Percentiles rank a stretch among this genome's conserved stretches.
phyloP scores from a whole-genome alignment of 306 rosid genomes.

The Dalbergia cultrata region DNA sequence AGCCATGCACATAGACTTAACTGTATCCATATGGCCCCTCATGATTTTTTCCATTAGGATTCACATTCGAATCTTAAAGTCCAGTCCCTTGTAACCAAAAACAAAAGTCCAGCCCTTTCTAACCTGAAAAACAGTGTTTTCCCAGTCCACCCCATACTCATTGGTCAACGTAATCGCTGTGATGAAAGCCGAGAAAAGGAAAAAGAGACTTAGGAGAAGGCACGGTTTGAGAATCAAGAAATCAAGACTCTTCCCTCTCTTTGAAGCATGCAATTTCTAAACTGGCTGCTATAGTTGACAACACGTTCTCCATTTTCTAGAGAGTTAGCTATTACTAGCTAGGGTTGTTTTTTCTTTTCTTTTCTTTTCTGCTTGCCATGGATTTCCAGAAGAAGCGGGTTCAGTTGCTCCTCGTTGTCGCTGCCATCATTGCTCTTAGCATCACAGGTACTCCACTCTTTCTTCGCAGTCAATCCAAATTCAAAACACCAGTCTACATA shows the following conservation, averaged over 20 bases:
- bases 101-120: too few relatives aligned
- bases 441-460: conserved; percentile 59
- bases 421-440: conserved; percentile 69
- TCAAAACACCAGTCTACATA: background rate
- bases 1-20: too few relatives aligned
- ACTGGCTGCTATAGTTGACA: background rate
- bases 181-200: background rate
- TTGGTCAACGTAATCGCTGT: conserved; percentile 38
- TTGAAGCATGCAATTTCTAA: conserved; percentile 19
- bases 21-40: too few relatives aligned
- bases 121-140: too few relatives aligned
- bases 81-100: too few relatives aligned
- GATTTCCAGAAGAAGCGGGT: conserved; percentile 64
- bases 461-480: background rate
- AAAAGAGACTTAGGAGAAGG: conserved; percentile 8
- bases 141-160: conserved; percentile 18
- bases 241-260: conserved; percentile 33
- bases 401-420: conserved; percentile 54
- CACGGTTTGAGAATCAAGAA: background rate
- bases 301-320: background rate
- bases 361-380: conserved; percentile 47
- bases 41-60: too few relatives aligned
- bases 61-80: too few relatives aligned
- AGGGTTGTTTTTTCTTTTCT: background rate
- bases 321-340: background rate